Base-by-base conservation (phyloP, 164 flowering plant species). In the Dillenia turbinata region DNA sequence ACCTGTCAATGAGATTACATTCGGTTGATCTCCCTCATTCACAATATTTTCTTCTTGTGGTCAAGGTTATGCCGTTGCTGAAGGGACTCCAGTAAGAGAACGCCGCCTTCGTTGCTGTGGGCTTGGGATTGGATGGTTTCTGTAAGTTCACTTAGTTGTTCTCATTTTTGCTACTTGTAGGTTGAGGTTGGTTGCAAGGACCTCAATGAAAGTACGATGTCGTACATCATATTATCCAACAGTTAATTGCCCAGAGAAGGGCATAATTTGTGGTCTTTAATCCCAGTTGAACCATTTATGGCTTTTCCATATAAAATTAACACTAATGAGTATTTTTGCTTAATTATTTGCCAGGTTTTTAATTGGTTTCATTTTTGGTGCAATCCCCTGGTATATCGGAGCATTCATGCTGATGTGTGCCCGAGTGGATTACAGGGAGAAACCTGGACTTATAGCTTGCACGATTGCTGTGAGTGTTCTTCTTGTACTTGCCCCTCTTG, bases 351-450 rank as follows among this genome's bases (percentile, higher is more conserved):
- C 54, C 46, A 90, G 96, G 89, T 91, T 88, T 68, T 69, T 91
- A 12, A 44, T 61, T 50, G 97, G 96, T 53, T 91, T 91, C 85
- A 79, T 88, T 62, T 63, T 81, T 67, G 91, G 85, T 58, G 86
- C 85, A 40, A 64, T 88, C 60, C 97, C 97, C 10, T 91, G 97
- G 97, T 91, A 88, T 52, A 16, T 88, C 62, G 97, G 95, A 52
- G 81, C 91, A 54, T 69, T 86, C 56, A 52, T 91, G 40, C 62
- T 91, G 26, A 71, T 87, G 15, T 88, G 71, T 67, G 80, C 64
- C 44, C 74, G 78, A 33, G 69, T 85, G 59, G 97, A 91, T 69
- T 71, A 81, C 78, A 77, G 97, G 69, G 97, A 91, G 66, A 88
- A 91, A 54, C 82, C 97, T 47, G 97, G 96, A 57, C 77, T 78